Evolutionary conservation across 306 rosid species (phyloP), one percentile per base, ranked within the genome.

Genomic region (Trifolium pratense): DNA sequence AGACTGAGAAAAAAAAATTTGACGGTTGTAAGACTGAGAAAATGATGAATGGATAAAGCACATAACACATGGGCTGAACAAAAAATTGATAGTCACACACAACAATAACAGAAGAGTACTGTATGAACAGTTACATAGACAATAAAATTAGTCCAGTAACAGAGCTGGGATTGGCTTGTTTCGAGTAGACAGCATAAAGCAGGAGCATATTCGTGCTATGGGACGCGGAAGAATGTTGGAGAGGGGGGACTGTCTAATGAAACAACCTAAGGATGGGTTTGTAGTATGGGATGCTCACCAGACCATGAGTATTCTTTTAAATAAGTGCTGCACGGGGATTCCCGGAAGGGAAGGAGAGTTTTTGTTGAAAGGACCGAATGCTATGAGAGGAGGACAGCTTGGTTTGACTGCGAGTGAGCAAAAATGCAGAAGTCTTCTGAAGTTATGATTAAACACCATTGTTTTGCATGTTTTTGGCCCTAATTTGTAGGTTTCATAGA

Each of bases 1-100:
- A 60, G 43, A 60, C 66, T 29, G 66, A 31, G 20, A 15, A 59
- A 59, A 59, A n/a, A n/a, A n/a, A n/a, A n/a, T n/a, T n/a, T n/a
- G n/a, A n/a, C n/a, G n/a, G n/a, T n/a, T 59, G 20, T 29, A 59
- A 60, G 43, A 60, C 66, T 29, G 66, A 31, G 20, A 15, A 59
- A 59, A 59, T 59, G 43, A 15, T 31, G 42, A 14, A 31, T 60
- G 66, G 43, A 31, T 42, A 60, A 18, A 53, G 25, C 15, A 53
- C 31, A 18, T 20, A 53, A 23, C 29, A 18, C 20, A 5, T 9
- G 31, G 23, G 21, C 17, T 51, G 12, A 18, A 51, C 58, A 51
- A 23, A 8, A 17, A 51, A 51, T 51, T 17, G 23, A 51, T 51
- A 51, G 58, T 23, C 13, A 51, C 18, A 1, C 13, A 51, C 58